phyloP scores from a whole-genome alignment of 495 filamentous ascomycete genomes.

The Hypoxylon fuscum region DNA sequence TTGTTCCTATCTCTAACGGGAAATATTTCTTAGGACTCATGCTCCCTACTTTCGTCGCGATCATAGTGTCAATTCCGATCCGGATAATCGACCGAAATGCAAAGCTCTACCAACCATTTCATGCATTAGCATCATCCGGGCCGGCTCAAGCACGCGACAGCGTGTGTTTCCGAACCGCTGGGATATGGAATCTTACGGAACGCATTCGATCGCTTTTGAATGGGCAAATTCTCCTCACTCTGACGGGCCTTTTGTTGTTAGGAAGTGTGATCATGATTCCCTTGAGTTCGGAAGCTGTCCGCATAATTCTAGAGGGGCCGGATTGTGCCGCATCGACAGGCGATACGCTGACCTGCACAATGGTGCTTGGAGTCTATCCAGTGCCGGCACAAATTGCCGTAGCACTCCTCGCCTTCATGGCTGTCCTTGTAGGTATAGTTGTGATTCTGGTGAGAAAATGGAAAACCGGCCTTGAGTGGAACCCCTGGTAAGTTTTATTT shows the following conservation, averaged over 20 bases:
- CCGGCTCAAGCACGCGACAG: constrained; percentile 40
- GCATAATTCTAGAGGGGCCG: constrained; percentile 33
- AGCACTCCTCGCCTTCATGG: constrained; percentile 36
- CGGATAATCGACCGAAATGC: constrained; percentile 43
- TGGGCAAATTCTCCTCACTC: constrained; percentile 31
- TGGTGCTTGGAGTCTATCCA: constrained; percentile 27
- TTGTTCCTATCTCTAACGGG: constrained; percentile 30
- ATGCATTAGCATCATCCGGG: constrained; percentile 33
- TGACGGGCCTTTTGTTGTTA: constrained; percentile 39
- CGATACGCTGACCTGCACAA: constrained; percentile 21
- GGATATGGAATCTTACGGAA: constrained; percentile 19
- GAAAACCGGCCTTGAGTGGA: constrained; percentile 42
- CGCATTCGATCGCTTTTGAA: constrained; percentile 27
- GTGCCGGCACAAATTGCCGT: constrained; percentile 30
- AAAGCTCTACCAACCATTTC: constrained; percentile 48
- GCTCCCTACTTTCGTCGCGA: constrained; percentile 47
- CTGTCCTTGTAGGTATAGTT: constrained; percentile 21
- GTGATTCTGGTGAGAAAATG: constrained; percentile 38
- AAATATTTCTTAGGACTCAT: constrained; percentile 47
- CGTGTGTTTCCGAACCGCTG: constrained; percentile 38
- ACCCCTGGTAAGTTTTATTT: no score
- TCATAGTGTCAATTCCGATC: constrained; percentile 40
- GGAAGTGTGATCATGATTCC: constrained; percentile 35
- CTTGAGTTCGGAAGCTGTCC: constrained; percentile 36
- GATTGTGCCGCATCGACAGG: constrained; percentile 17